Evolutionary conservation across 192 early-diverging fungal genomes (phyloP), one percentile per base, ranked within the genome.

Genomic region (Coemansia sp.): DNA sequence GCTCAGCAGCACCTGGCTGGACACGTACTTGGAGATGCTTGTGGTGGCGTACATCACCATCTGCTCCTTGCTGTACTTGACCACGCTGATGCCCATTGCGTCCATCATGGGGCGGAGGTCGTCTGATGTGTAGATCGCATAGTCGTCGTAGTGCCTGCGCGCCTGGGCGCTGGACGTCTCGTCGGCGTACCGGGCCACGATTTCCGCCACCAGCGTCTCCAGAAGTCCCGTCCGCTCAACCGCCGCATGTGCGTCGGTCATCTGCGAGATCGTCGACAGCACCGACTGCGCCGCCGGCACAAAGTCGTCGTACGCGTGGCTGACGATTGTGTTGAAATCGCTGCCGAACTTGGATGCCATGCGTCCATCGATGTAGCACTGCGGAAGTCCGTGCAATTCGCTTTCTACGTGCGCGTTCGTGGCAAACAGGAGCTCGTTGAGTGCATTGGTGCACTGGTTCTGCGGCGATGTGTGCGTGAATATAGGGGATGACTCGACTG

Each of bases 31-130:
- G 55, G 67, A 61, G n/a, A 81, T 21, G 0, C 70, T 64, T 3
- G 73, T 81, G 5, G 56, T 39, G 4, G 79, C 79, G 43, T 75
- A 81, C 35, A 63, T 40, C 1, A 59, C 63, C 70, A 81, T 42
- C 53, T 81, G 70, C 55, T 81, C 79, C 48, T 75, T 72, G 67
- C 70, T 81, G 63, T 81, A 81, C 49, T 81, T 81, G 25, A 81
- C 70, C 4, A 67, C 37, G 43, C 67, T 63, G 31, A 81, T 72
- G 43, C 60, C 70, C 7, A 57, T 49, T 7, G 23, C 34, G 20
- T 21, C 33, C 63, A 81, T 61, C 42, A 35, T 8, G 15, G 15
- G 28, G 29, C 52, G 59, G 20, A 68, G 59, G 10, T 59, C 59
- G 8, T 20, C 59, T 2, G 67, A 34, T 45, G 31, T 58, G 53